These are phyloP conservation scores for Adansonia grandidieri DNA, from an alignment of 441 rosid species.

Conservation along the genomic window DNA sequence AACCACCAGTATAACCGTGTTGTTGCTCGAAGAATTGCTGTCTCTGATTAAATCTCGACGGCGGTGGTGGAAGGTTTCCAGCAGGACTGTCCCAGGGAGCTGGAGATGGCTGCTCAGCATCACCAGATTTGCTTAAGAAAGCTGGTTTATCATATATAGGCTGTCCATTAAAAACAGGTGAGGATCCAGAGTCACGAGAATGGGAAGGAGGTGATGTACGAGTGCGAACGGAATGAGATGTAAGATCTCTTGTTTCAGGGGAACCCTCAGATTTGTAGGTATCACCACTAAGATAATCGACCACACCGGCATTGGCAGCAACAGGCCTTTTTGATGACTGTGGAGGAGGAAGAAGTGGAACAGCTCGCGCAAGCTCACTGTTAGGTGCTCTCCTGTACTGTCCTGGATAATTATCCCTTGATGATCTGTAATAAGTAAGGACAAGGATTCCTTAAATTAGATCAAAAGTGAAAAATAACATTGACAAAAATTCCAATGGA, in stretches of 20 bases:
- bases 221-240: constrained; percentile 30
- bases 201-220: constrained; percentile 41
- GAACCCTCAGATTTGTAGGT: constrained; percentile 59
- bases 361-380: constrained; percentile 43
- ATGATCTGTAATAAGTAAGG: constrained; percentile 53
- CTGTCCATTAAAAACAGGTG: constrained; percentile 44
- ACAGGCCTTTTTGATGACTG: constrained; percentile 75
- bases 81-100: constrained; percentile 74
- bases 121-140: constrained; percentile 43
- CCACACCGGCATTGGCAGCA: constrained; percentile 46
- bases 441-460: no score
- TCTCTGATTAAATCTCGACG: constrained; percentile 69
- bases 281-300: constrained; percentile 94
- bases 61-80: constrained; percentile 69
- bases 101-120: constrained; percentile 60
- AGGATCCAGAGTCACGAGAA: constrained; percentile 35
- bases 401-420: constrained; percentile 61
- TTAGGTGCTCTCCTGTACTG: constrained; percentile 52
- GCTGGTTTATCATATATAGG: constrained; percentile 66
- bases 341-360: constrained; percentile 83
- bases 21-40: constrained; percentile 73
- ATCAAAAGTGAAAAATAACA: no score
- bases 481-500: neutral
- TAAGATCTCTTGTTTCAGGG: constrained; percentile 41
- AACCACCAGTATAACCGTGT: constrained; percentile 25